phyloP scores from a whole-genome alignment of 2,329 filamentous ascomycete species.

The Venturia aucupariae region DNA sequence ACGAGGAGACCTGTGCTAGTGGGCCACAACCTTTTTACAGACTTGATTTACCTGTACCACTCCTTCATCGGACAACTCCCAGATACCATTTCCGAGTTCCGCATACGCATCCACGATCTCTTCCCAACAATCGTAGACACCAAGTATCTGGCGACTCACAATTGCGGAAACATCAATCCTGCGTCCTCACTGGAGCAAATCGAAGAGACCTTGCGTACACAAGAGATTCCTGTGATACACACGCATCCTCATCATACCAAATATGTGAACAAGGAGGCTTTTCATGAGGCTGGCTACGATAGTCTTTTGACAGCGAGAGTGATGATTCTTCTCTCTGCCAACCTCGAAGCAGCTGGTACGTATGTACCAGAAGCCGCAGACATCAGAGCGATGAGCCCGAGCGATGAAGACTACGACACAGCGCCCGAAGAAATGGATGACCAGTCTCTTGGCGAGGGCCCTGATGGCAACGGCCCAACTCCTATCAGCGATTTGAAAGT shows the following conservation, averaged over 20 bases:
- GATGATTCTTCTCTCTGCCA: constrained; percentile 46
- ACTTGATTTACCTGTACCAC: constrained; percentile 55
- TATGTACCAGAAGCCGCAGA: constrained; percentile 19
- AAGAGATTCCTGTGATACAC: constrained; percentile 29
- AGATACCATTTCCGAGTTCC: constrained; percentile 44
- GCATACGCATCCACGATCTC: constrained; percentile 38
- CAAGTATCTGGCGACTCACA: constrained; percentile 53
- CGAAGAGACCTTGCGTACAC: constrained; percentile 31
- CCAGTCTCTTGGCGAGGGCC: background rate
- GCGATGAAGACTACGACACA: constrained; percentile 9
- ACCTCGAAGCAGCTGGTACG: constrained; percentile 36
- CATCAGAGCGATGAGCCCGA: constrained; percentile 14
- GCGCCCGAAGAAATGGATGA: background rate
- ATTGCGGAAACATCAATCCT: constrained; percentile 41
- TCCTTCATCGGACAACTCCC: constrained; percentile 53
- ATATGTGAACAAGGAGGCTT: constrained; percentile 18
- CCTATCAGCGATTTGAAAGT: background rate
- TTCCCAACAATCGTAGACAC: constrained; percentile 54
- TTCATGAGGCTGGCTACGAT: constrained; percentile 56
- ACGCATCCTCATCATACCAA: constrained; percentile 10
- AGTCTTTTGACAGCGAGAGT: constrained; percentile 52
- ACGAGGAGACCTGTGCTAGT: constrained; percentile 44
- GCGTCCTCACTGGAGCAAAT: constrained; percentile 41
- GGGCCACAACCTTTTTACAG: constrained; percentile 57
- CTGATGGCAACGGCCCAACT: constrained; percentile 1